Evolutionary conservation across 2,329 filamentous ascomycete genomes (phyloP).

Genomic region (Coniella vitis): DNA sequence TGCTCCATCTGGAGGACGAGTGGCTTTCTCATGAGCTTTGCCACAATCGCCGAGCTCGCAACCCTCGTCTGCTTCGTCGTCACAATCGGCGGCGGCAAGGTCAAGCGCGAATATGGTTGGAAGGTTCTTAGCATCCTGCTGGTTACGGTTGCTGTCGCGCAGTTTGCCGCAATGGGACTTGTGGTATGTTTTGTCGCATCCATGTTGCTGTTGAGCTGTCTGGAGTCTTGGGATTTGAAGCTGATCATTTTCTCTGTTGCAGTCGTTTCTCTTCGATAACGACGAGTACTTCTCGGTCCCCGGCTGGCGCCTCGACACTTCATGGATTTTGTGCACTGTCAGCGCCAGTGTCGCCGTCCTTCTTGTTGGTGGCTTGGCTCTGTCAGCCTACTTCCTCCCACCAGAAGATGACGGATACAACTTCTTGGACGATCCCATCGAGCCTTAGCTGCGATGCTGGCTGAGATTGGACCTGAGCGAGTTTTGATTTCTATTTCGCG

Average conservation of each 20-base stretch:
- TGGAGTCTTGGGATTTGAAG: neutral
- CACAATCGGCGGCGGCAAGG: conserved; percentile 70
- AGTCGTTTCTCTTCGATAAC: conserved; percentile 80
- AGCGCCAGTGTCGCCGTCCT: conserved; percentile 48
- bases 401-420: conserved; percentile 77
- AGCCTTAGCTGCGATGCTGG: conserved; percentile 30
- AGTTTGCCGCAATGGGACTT: conserved; percentile 72
- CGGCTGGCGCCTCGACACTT: conserved; percentile 74
- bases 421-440: conserved; percentile 44
- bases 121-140: conserved; percentile 64
- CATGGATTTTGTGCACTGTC: conserved; percentile 64
- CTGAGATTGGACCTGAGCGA: neutral
- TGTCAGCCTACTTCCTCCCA: conserved; percentile 64
- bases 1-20: conserved; percentile 88
- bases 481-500: neutral
- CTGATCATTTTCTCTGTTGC: neutral
- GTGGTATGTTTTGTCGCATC: conserved; percentile 54
- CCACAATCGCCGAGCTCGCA: conserved; percentile 74
- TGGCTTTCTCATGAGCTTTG: conserved; percentile 78
- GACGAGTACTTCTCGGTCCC: conserved; percentile 73
- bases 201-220: neutral
- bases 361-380: conserved; percentile 50
- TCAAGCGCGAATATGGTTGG: conserved; percentile 78
- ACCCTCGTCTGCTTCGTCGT: conserved; percentile 73
- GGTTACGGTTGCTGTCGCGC: conserved; percentile 55